Conservation (phyloP, 2,329 filamentous ascomycete genomes). For the Blastomyces percursus region DNA sequence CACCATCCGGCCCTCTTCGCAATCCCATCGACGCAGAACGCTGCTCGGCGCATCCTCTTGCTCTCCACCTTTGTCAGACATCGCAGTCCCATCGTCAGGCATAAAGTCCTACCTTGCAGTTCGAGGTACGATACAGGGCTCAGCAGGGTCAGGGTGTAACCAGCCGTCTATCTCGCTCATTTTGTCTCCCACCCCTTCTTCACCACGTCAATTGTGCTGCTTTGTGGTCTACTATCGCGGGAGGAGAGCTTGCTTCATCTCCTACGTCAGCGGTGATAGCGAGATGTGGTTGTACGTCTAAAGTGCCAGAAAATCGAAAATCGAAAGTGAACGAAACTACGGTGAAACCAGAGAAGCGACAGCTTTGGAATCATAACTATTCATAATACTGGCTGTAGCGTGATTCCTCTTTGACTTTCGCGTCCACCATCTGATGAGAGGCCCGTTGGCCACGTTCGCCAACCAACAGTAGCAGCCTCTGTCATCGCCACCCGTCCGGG, state of each 20-base stretch:
- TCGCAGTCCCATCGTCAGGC: not conserved
- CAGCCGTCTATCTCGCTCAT: not conserved
- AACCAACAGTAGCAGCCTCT: slow-evolving; percentile 1
- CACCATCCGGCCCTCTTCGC: slow-evolving; percentile 2
- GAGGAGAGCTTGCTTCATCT: not conserved
- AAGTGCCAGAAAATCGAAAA: not conserved
- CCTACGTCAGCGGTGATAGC: not conserved
- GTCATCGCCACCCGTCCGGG: not conserved
- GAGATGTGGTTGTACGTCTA: slow-evolving; percentile 5
- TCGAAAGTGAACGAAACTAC: not conserved
- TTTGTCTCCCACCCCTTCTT: not conserved
- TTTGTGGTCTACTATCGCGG: not conserved
- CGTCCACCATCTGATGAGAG: not conserved
- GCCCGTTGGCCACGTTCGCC: not conserved
- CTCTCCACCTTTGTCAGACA: not conserved
- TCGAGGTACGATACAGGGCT: not conserved
- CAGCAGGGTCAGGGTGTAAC: not conserved
- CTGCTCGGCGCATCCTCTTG: not conserved
- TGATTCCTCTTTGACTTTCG: too few relatives aligned
- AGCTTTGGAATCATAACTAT: not conserved
- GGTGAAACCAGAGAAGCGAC: not conserved
- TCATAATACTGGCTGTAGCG: not conserved
- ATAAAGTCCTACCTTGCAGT: not conserved
- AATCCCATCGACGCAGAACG: not conserved
- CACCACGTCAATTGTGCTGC: not conserved